Evolutionary conservation across 768 basidiomycete species (phyloP).

Genomic region (Xerocomellus dryophilus): DNA sequence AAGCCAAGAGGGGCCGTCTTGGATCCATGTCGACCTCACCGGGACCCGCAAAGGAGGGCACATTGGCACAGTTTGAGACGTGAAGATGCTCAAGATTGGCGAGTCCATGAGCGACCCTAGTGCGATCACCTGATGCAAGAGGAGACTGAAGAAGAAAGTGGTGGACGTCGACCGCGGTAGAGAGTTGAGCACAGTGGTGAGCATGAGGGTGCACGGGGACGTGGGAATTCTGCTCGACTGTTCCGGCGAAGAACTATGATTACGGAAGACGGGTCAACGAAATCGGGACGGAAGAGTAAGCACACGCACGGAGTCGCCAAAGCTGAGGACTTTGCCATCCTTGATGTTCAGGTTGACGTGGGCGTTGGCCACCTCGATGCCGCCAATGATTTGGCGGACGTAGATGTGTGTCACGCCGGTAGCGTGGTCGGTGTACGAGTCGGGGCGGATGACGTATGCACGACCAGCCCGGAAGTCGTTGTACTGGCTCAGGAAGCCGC

Average conservation of each 20-base stretch:
- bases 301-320: slow-evolving; percentile 75
- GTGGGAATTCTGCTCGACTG: slow-evolving; percentile 30
- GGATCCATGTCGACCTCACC: slow-evolving; percentile 33
- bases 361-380: slow-evolving; percentile 84
- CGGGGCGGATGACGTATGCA: slow-evolving; percentile 63
- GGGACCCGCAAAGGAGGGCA: slow-evolving; percentile 29
- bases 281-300: not conserved
- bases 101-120: slow-evolving; percentile 16
- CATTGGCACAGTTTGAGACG: slow-evolving; percentile 55
- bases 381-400: slow-evolving; percentile 78
- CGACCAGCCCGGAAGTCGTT: slow-evolving; percentile 34
- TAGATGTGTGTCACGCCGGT: slow-evolving; percentile 91
- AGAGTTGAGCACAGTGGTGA: slow-evolving; percentile 50
- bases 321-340: slow-evolving; percentile 78
- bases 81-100: slow-evolving; percentile 43
- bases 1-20: slow-evolving; percentile 63
- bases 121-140: slow-evolving; percentile 10
- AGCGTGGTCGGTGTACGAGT: slow-evolving; percentile 83
- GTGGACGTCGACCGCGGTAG: slow-evolving; percentile 31
- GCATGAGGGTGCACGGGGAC: slow-evolving; percentile 45
- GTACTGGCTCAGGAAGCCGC: slow-evolving; percentile 49
- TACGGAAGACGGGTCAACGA: slow-evolving; percentile 7
- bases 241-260: slow-evolving; percentile 72
- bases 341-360: slow-evolving; percentile 93
- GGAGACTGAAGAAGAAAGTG: slow-evolving; percentile 28